Conservation (phyloP, 2,329 filamentous ascomycete species). For the Cercospora canescens region DNA sequence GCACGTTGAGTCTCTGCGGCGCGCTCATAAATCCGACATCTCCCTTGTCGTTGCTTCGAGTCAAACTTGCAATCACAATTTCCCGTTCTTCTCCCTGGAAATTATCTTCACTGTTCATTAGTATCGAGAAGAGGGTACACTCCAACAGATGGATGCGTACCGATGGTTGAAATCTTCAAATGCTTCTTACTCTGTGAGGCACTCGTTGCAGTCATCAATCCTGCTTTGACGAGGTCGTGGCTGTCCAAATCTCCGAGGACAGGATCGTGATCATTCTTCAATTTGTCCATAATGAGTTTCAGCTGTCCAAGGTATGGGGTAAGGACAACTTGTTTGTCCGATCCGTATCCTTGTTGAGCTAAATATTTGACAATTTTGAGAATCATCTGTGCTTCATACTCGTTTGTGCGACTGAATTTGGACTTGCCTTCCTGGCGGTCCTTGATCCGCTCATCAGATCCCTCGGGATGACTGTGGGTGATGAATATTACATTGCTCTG, state of each 20-base stretch:
- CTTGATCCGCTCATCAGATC: conserved; percentile 15
- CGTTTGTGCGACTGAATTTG: conserved; percentile 43
- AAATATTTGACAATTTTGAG: conserved; percentile 63
- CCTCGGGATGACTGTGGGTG: conserved; percentile 54
- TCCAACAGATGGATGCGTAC: neutral
- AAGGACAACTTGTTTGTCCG: conserved; percentile 65
- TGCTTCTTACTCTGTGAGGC: conserved; percentile 41
- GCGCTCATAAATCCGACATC: conserved; percentile 67
- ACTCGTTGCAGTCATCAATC: conserved; percentile 25
- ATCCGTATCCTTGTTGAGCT: conserved; percentile 64
- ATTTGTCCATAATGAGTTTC: conserved; percentile 48
- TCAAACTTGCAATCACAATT: conserved; percentile 68
- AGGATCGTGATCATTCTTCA: conserved; percentile 58
- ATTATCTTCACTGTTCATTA: conserved; percentile 43
- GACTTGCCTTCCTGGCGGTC: conserved; percentile 19
- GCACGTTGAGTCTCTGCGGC: conserved; percentile 68
- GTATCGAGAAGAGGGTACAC: no score
- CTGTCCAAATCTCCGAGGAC: conserved; percentile 54
- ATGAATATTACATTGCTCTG: conserved; percentile 58
- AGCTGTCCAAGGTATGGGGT: conserved; percentile 65
- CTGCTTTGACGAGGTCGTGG: conserved; percentile 48
- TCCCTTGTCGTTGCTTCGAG: conserved; percentile 63
- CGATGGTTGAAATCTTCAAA: conserved; percentile 43
- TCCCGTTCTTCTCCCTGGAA: conserved; percentile 63
- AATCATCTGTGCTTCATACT: conserved; percentile 63